A percentile compares a stretch with the other conserved stretches of the same genome.
These are phyloP conservation scores for Lomentospora prolificans DNA, from an alignment of 2,329 filamentous ascomycete species.

Conservation along the genomic window DNA sequence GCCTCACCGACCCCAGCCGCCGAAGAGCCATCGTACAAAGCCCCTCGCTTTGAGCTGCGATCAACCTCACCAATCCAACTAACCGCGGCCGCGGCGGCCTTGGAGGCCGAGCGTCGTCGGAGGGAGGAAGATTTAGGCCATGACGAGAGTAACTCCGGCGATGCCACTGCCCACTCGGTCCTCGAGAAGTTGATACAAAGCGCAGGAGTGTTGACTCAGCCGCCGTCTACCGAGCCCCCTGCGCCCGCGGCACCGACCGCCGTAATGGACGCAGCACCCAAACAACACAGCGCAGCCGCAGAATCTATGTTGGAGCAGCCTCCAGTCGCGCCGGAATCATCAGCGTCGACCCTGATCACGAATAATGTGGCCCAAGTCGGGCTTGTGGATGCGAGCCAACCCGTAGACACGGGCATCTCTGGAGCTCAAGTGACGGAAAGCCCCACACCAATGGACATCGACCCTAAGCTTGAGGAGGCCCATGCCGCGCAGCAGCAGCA, in stretches of 20 bases:
- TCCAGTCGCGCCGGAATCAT: constrained; percentile 16
- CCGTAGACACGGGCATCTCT: constrained; percentile 32
- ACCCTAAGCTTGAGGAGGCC: constrained; percentile 19
- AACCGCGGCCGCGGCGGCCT: constrained; percentile 39
- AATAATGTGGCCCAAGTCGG: constrained; percentile 22
- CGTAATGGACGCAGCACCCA: constrained; percentile 30
- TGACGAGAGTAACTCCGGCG: constrained; percentile 33
- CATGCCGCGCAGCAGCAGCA: constrained; percentile 22
- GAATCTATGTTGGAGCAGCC: constrained; percentile 15
- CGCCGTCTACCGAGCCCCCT: constrained; percentile 40
- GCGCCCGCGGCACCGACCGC: constrained; percentile 40
- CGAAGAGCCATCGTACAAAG: constrained; percentile 15
- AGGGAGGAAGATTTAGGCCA: constrained; percentile 30
- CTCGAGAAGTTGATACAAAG: constrained; percentile 20
- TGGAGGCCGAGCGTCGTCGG: constrained; percentile 42
- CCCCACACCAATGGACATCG: constrained; percentile 45
- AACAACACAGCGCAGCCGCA: constrained; percentile 23
- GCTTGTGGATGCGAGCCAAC: constrained; percentile 30
- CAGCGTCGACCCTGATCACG: constrained; percentile 16
- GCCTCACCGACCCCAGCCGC: constrained; percentile 23
- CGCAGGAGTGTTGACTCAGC: constrained; percentile 35
- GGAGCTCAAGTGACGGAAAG: constrained; percentile 37
- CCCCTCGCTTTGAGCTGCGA: constrained; percentile 25
- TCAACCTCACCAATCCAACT: constrained; percentile 35
- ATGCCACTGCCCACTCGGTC: constrained; percentile 44